Conservation (phyloP, 768 basidiomycete genomes). For the Mycena epipterygia region DNA sequence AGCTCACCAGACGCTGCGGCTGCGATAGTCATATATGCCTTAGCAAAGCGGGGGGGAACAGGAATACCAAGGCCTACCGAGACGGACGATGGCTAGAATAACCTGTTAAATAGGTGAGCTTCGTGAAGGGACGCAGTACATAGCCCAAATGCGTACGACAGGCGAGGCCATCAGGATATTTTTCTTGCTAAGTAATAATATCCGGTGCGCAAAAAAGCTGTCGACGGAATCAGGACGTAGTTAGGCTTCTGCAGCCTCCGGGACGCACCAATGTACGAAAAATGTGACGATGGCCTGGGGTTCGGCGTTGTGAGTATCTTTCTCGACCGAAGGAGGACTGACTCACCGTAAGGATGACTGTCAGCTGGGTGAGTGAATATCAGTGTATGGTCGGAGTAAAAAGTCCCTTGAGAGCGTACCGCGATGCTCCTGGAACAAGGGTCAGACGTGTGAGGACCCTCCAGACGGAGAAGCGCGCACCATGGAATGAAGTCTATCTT, state of each 20-base stretch:
- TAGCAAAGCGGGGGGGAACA: neutral
- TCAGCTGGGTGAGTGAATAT: slow-evolving; percentile 43
- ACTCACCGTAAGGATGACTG: slow-evolving; percentile 52
- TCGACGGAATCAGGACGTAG: neutral
- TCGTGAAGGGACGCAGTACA: neutral
- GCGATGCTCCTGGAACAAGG: slow-evolving; percentile 50
- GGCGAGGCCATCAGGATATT: slow-evolving; percentile 50
- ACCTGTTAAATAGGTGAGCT: slow-evolving; percentile 26
- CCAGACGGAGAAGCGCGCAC: slow-evolving; percentile 42
- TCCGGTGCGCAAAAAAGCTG: slow-evolving; percentile 15
- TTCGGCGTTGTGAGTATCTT: neutral
- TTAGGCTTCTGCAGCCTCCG: neutral
- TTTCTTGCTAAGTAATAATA: slow-evolving; percentile 48
- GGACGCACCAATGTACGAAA: slow-evolving; percentile 63
- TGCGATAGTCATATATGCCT: neutral
- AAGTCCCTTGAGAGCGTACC: slow-evolving; percentile 40
- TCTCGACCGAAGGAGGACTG: neutral
- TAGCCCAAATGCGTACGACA: slow-evolving; percentile 43
- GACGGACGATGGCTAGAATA: slow-evolving; percentile 50
- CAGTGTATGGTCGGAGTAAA: neutral
- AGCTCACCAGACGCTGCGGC: slow-evolving; percentile 32
- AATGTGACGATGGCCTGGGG: slow-evolving; percentile 60
- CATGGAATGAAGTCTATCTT: slow-evolving; percentile 60
- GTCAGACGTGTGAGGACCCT: neutral
- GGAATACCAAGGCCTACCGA: slow-evolving; percentile 33